Base-by-base conservation (phyloP, 108 stramenopile genomes). In the Cyclotella baltica region DNA sequence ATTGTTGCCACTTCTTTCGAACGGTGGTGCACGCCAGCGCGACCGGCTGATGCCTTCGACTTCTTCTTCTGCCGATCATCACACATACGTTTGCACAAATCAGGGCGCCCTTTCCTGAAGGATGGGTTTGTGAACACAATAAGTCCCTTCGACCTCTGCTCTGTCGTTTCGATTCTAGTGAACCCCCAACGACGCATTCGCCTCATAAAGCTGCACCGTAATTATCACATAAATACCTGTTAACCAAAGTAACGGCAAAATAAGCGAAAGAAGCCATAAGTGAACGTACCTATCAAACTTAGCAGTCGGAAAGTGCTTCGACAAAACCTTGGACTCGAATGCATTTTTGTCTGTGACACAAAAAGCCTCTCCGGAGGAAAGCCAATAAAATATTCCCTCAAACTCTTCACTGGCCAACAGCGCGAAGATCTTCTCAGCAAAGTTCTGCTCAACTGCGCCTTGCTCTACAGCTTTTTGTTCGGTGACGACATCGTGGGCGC, bases 171-270 rank as follows among this genome's bases (percentile, higher is more conserved):
- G 35, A 70, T 56, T 6, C 58, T 20, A 23, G 23, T 18, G 27
- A 70, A 70, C 19, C 70, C 70, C 70, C 70, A 70, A 20, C 70
- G 20, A 19, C 70, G 0, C 55, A 70, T 36, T 28, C 58, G 55
- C n/a, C n/a, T n/a, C n/a, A n/a, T n/a, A n/a, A n/a, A n/a, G n/a
- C n/a, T n/a, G n/a, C n/a, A n/a, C n/a, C n/a, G n/a, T n/a, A n/a
- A n/a, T n/a, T n/a, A n/a, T n/a, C n/a, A n/a, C n/a, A n/a, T n/a
- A n/a, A n/a, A n/a, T n/a, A n/a, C n/a, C n/a, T n/a, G n/a, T n/a
- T n/a, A n/a, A n/a, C n/a, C n/a, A n/a, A n/a, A n/a, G n/a, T n/a
- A n/a, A n/a, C n/a, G n/a, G n/a, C n/a, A n/a, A n/a, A n/a, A n/a
- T n/a, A n/a, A n/a, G n/a, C n/a, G n/a, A n/a, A n/a, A n/a, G n/a